Evolutionary conservation across 2,329 filamentous ascomycete species (phyloP).

Genomic region (Paraphoma chrysanthemicola): DNA sequence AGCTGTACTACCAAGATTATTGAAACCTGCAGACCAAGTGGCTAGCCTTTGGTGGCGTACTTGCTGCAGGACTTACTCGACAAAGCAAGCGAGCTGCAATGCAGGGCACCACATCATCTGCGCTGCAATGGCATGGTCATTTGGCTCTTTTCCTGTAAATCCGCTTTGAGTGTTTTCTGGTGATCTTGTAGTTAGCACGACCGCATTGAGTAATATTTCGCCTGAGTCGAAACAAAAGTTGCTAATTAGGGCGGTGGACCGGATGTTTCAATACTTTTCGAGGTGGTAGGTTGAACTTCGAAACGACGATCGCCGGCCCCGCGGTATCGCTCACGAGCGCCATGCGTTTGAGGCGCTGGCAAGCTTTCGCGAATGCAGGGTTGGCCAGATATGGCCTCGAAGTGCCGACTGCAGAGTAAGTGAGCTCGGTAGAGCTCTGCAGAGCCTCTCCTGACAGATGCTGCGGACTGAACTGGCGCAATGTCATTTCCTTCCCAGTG

Average conservation of each 20-base stretch:
- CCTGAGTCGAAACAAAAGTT: constrained; percentile 20
- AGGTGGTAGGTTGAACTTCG: constrained; percentile 15
- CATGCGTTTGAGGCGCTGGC: constrained; percentile 12
- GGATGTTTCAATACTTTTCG: constrained; percentile 18
- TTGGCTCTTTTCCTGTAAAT: not conserved
- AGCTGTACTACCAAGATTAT: constrained; percentile 4
- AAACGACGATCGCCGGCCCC: constrained; percentile 19
- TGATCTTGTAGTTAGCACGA: too few species aligned
- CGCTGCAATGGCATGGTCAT: not conserved
- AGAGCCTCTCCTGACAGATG: not conserved
- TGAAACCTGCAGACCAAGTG: not conserved
- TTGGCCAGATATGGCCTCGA: not conserved
- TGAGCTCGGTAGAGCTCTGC: not conserved
- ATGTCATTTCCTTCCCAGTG: too few species aligned
- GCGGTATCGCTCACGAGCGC: constrained; percentile 8
- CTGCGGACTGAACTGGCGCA: too few species aligned
- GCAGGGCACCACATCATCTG: not conserved
- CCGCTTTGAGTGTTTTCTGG: too few species aligned
- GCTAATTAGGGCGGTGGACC: constrained; percentile 28
- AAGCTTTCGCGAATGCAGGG: not conserved
- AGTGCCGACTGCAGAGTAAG: not conserved
- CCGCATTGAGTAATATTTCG: not conserved
- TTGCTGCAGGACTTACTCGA: not conserved
- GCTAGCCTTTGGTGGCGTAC: not conserved
- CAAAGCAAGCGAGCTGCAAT: not conserved